Conservation (phyloP, 2,329 filamentous ascomycete genomes). For the Rhexocercosporidium sp. region DNA sequence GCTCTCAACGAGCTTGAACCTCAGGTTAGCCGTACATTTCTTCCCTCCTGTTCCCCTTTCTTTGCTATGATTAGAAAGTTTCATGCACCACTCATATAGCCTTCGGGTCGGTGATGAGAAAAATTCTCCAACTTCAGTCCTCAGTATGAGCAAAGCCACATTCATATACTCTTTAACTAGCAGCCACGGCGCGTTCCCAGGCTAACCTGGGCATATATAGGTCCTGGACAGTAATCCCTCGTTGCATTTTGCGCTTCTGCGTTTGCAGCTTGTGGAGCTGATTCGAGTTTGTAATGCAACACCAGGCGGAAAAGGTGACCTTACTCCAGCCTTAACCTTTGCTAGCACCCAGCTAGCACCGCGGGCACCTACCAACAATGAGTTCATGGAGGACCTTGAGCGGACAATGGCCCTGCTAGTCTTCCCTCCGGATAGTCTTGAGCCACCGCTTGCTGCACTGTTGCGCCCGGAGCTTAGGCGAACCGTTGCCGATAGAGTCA, state of each 20-base stretch:
- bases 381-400: constrained; percentile 87
- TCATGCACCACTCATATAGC: constrained; percentile 99
- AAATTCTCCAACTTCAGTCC: constrained; percentile 72
- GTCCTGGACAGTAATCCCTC: constrained; percentile 83
- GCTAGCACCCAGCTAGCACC: constrained; percentile 87
- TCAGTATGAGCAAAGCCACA: constrained; percentile 73
- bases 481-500: constrained; percentile 86
- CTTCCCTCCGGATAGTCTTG: constrained; percentile 80
- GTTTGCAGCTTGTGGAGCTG: constrained; percentile 91
- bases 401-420: constrained; percentile 91
- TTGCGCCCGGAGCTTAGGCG: constrained; percentile 80
- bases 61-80: constrained; percentile 91
- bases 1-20: constrained; percentile 88
- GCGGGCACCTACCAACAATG: constrained; percentile 78
- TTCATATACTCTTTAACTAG: constrained; percentile 26
- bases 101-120: constrained; percentile 90
- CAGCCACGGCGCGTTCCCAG: constrained; percentile 20
- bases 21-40: constrained; percentile 69
- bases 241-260: constrained; percentile 87
- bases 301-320: constrained; percentile 74
- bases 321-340: constrained; percentile 78
- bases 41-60: constrained; percentile 20
- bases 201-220: constrained; percentile 53
- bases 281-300: constrained; percentile 77
- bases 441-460: constrained; percentile 75